Evolutionary conservation across 257 asterid species (phyloP).

Genomic region (Jaltomata sinuosa): DNA sequence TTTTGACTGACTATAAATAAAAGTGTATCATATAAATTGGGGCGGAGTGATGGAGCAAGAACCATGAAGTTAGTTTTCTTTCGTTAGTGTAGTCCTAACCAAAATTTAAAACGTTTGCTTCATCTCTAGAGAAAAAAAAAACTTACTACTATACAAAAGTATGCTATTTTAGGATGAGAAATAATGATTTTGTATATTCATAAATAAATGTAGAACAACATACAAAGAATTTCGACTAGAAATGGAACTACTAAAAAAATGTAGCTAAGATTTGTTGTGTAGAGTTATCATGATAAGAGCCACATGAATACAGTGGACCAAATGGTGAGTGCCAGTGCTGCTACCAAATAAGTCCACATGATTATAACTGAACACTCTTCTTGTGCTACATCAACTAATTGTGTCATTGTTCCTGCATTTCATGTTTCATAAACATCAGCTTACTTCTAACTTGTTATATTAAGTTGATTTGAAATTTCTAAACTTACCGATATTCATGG

Average conservation of each 20-base stretch:
- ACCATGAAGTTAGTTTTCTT: too few species aligned
- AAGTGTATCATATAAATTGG: too few species aligned
- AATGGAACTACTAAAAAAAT: too few species aligned
- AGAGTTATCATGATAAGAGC: slow-evolving; percentile 33
- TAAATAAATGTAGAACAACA: background rate
- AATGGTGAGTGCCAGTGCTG: slow-evolving; percentile 63
- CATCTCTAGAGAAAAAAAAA: too few species aligned
- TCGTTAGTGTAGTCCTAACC: too few species aligned
- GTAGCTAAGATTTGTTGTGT: background rate
- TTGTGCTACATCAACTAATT: slow-evolving; percentile 78
- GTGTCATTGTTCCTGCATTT: slow-evolving; percentile 80
- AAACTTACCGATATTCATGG: slow-evolving; percentile 61
- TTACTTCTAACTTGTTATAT: background rate
- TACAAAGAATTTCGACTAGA: background rate
- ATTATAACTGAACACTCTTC: slow-evolving; percentile 80
- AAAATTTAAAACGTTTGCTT: too few species aligned
- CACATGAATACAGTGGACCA: slow-evolving; percentile 96
- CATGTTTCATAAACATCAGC: background rate
- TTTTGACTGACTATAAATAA: too few species aligned
- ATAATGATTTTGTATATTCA: background rate
- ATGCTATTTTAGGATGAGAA: background rate
- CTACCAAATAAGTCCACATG: slow-evolving; percentile 78
- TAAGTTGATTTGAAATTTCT: background rate
- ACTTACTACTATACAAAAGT: too few species aligned
- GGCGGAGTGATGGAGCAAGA: too few species aligned